phyloP scores from a whole-genome alignment of 352 stramenopile genomes.

The Bremia lactucae region DNA sequence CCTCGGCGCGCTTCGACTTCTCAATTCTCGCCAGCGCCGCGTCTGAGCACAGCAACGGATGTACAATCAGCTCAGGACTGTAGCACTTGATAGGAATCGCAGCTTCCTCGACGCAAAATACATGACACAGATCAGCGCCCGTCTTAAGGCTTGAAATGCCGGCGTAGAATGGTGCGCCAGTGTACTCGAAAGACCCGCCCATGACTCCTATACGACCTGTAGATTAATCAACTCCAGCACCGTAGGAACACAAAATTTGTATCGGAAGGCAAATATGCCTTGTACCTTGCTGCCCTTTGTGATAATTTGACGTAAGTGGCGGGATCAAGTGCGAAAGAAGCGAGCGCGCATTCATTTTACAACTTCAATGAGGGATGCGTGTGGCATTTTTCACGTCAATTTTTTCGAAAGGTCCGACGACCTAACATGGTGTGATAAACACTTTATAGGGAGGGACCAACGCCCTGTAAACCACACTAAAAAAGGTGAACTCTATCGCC shows the following conservation, averaged over 20 bases:
- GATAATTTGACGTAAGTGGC: constrained; percentile 43
- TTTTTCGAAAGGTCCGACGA: too few species aligned
- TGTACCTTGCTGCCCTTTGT: constrained; percentile 70
- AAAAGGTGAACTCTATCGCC: too few species aligned
- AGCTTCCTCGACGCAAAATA: constrained; percentile 92
- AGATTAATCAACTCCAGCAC: not conserved
- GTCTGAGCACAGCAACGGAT: constrained; percentile 65
- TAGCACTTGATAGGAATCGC: constrained; percentile 96
- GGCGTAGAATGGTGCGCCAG: constrained; percentile 95
- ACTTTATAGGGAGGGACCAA: too few species aligned
- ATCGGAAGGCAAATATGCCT: not conserved
- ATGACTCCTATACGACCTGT: constrained; percentile 87
- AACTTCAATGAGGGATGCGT: constrained; percentile 1
- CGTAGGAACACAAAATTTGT: not conserved
- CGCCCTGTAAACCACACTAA: too few species aligned
- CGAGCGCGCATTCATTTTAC: constrained; percentile 7
- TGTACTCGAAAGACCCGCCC: constrained; percentile 95
- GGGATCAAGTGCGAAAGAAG: constrained; percentile 48
- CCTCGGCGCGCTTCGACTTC: constrained; percentile 12
- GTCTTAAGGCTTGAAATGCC: constrained; percentile 89
- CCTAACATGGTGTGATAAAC: too few species aligned
- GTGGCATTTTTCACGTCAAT: too few species aligned
- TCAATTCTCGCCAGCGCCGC: constrained; percentile 9
- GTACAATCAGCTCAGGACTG: constrained; percentile 94
- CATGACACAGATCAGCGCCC: constrained; percentile 91